phyloP scores from a whole-genome alignment of 2,329 filamentous ascomycete genomes.

The Fusarium incarnatum region DNA sequence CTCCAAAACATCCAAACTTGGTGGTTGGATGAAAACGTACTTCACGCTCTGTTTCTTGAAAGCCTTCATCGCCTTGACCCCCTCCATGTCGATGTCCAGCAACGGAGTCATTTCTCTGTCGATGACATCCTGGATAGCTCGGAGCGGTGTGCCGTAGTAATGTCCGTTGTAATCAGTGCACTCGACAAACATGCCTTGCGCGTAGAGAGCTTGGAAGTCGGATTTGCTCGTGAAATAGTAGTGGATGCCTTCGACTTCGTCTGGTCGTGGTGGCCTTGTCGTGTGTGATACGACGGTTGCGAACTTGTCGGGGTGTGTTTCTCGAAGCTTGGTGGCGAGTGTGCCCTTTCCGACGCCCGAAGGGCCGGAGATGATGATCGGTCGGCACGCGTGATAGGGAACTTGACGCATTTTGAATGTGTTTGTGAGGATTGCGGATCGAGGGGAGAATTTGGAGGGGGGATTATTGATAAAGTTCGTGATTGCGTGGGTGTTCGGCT shows the following conservation, averaged over 20 bases:
- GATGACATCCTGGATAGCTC: background rate
- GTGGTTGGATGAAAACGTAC: background rate
- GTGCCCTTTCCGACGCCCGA: background rate
- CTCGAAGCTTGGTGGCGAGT: background rate
- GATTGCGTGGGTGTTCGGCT: background rate
- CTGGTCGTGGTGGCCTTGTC: background rate
- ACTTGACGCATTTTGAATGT: background rate
- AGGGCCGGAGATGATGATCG: background rate
- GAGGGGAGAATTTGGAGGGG: background rate
- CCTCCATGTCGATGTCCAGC: background rate
- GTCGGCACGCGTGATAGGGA: background rate
- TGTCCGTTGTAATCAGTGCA: background rate
- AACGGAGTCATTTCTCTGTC: fast-evolving
- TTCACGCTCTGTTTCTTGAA: background rate
- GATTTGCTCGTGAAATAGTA: background rate
- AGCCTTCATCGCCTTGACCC: background rate
- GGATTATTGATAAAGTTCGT: background rate
- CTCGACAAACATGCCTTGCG: background rate
- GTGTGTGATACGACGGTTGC: background rate
- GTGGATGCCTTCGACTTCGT: fast-evolving
- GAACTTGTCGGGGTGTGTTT: background rate
- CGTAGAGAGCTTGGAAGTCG: background rate
- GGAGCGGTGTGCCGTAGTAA: background rate
- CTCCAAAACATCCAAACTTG: fast-evolving
- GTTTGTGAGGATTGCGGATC: no score